phyloP scores from a whole-genome alignment of 176 grass and related monocot species.

The Canna indica region DNA sequence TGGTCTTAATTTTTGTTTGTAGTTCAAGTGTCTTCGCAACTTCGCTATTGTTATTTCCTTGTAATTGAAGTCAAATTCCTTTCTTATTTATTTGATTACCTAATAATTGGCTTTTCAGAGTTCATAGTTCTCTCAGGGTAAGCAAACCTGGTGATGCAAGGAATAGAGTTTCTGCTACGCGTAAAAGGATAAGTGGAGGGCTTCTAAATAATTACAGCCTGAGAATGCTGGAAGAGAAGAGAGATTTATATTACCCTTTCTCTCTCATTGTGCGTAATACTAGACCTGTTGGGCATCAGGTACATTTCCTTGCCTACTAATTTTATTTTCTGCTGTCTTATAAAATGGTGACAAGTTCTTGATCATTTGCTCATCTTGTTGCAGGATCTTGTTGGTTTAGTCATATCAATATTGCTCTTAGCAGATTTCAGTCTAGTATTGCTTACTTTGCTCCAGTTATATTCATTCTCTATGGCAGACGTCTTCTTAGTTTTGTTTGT shows the following conservation, averaged over 20 bases:
- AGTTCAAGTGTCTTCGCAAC: neutral
- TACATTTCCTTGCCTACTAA: slow-evolving; percentile 22
- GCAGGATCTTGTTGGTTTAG: slow-evolving; percentile 98
- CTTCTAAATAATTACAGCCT: slow-evolving; percentile 64
- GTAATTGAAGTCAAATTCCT: no score
- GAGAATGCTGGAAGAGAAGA: slow-evolving; percentile 69
- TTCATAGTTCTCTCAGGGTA: slow-evolving; percentile 33
- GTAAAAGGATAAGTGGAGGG: slow-evolving; percentile 74
- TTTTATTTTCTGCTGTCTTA: neutral
- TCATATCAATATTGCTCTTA: slow-evolving; percentile 88
- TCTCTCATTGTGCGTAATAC: slow-evolving; percentile 95
- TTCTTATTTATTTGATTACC: slow-evolving; percentile 4
- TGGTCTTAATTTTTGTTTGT: slow-evolving; percentile 16
- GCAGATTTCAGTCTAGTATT: slow-evolving; percentile 95
- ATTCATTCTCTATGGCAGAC: slow-evolving; percentile 87
- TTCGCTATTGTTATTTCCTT: no score
- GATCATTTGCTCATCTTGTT: slow-evolving; percentile 29
- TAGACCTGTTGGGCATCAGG: slow-evolving; percentile 95
- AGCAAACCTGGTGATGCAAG: slow-evolving; percentile 35
- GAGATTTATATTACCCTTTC: slow-evolving; percentile 82
- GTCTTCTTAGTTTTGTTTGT: slow-evolving; percentile 93
- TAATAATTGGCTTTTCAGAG: slow-evolving; percentile 34
- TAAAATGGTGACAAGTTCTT: slow-evolving; percentile 12
- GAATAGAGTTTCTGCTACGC: slow-evolving; percentile 44
- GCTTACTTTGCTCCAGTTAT: slow-evolving; percentile 92